Evolutionary conservation across 2,329 filamentous ascomycete genomes (phyloP).

Genomic region (Aspergillus neotritici): DNA sequence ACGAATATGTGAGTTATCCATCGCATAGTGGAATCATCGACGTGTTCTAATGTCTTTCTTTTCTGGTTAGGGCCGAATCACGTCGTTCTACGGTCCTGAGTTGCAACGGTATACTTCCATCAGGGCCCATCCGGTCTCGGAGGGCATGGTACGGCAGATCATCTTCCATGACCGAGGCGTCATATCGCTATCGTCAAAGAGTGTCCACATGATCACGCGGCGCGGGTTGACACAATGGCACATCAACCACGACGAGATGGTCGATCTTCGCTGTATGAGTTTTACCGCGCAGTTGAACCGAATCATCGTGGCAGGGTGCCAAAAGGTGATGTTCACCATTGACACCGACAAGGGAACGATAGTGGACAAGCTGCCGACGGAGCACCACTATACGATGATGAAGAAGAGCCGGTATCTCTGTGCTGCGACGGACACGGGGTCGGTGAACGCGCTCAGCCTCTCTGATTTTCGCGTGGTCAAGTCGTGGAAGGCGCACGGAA

Average conservation of each 20-base stretch:
- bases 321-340: slow-evolving; percentile 75
- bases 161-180: slow-evolving; percentile 88
- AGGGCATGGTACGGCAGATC: slow-evolving; percentile 80
- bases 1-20: slow-evolving; percentile 65
- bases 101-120: slow-evolving; percentile 88
- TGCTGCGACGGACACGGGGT: slow-evolving; percentile 76
- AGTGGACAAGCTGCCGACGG: slow-evolving; percentile 64
- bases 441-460: slow-evolving; percentile 80
- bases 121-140: slow-evolving; percentile 65
- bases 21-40: slow-evolving; percentile 1
- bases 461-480: slow-evolving; percentile 72
- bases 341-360: slow-evolving; percentile 68
- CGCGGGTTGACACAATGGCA: slow-evolving; percentile 86
- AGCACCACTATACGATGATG: slow-evolving; percentile 83
- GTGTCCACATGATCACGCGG: slow-evolving; percentile 82
- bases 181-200: slow-evolving; percentile 73
- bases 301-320: slow-evolving; percentile 80
- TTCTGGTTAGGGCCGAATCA: slow-evolving; percentile 68
- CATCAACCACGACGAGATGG: slow-evolving; percentile 71
- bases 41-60: slow-evolving; percentile 13
- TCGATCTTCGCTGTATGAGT: slow-evolving; percentile 86
- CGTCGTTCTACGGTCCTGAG: slow-evolving; percentile 80
- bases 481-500: slow-evolving; percentile 83
- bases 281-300: slow-evolving; percentile 84
- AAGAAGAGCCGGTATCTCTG: slow-evolving; percentile 83